A percentile compares a stretch with the other conserved stretches of the same genome.
Conservation (phyloP, 2,329 filamentous ascomycete genomes). For the Verticillium tricorpus region DNA sequence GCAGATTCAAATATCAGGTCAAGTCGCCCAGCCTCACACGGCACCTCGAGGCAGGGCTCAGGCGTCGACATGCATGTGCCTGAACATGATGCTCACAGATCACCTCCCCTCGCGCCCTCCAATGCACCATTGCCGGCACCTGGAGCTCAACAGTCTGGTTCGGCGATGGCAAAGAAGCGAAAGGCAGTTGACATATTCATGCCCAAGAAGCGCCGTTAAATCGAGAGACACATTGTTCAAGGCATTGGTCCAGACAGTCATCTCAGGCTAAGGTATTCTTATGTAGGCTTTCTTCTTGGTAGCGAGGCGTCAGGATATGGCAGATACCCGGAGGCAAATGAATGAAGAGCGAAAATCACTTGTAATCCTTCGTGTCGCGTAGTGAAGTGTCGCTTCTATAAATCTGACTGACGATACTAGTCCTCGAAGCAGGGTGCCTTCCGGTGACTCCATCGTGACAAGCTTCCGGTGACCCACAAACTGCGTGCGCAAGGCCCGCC, state of each 20-base stretch:
- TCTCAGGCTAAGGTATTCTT: slow-evolving; percentile 1
- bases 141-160: background rate
- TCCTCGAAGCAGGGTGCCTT: too few relatives aligned
- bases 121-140: background rate
- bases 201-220: slow-evolving; percentile 33
- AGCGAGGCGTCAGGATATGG: slow-evolving; percentile 5
- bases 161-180: slow-evolving; percentile 27
- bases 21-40: background rate
- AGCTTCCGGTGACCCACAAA: background rate
- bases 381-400: background rate
- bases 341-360: background rate
- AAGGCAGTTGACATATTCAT: slow-evolving; percentile 47
- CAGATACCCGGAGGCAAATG: slow-evolving; percentile 5
- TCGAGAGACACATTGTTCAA: background rate
- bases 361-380: background rate
- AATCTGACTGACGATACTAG: background rate
- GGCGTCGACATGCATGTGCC: background rate
- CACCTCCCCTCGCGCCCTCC: background rate
- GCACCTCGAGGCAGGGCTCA: background rate
- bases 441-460: background rate
- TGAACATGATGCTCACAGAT: background rate
- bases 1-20: background rate
- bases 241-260: background rate
- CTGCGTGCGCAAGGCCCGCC: background rate
- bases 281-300: background rate